Evolutionary conservation across 768 basidiomycete species (phyloP), one percentile per base, ranked within the genome.

Genomic region (Pisolithus orientalis): DNA sequence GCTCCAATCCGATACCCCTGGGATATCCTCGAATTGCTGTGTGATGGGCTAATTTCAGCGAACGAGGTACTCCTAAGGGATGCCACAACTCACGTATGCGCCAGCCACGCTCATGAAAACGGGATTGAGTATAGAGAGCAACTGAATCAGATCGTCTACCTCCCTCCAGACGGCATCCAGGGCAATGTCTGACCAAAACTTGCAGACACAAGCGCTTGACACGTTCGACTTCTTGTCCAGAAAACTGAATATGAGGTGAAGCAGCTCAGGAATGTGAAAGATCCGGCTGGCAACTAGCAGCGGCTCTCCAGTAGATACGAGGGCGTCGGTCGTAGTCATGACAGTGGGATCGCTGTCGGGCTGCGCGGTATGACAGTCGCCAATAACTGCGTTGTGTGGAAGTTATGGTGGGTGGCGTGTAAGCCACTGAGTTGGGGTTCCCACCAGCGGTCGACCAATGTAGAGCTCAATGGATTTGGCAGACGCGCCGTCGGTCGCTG

Each of bases 161-260:
- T 81, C 74, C 49, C 66, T 71, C 84, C 84, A 86, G 0, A 85
- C 61, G n/a, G 68, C 59, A 59, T 83, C 78, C 51, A 85, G 63
- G 1, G 82, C 79, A 25, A 80, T 64, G 10, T 79, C 74, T 1
- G 78, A 80, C 84, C 84, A 86, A 44, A 53, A 58, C 57, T 74
- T 82, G 70, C 79, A 85, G 14, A 84, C 80, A 29, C 68, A 65
- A 2, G 79, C 82, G 47, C 77, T 82, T 1, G 52, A 53, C 1
- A 70, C 69, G 56, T 80, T 76, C 4, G 73, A 63, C 1, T 52
- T 31, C 7, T 58, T 58, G 54, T 78, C 77, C 24, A 82, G 57
- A 53, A 71, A 76, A 31, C 64, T 65, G 62, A 85, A 79, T 8
- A 86, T 68, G 62, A 80, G 74, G 48, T 80, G 75, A 24, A 84